Percentiles rank a stretch among this genome's conserved stretches.
Conservation (phyloP, 306 rosid genomes). For the Calophaca sinica region DNA sequence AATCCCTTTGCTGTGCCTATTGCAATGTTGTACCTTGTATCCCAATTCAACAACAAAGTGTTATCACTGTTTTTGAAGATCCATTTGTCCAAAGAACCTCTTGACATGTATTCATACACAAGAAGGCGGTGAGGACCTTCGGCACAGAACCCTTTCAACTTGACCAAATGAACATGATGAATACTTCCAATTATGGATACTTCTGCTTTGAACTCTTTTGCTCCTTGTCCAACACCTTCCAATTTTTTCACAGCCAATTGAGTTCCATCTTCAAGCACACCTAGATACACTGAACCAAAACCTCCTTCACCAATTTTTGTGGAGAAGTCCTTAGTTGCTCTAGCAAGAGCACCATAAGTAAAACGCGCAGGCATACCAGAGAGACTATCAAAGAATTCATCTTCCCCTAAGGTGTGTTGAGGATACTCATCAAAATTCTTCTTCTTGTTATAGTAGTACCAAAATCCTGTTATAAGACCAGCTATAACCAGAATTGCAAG, state of each 20-base stretch:
- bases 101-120: conserved; percentile 77
- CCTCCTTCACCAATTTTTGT: conserved; percentile 92
- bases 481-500: conserved; percentile 52
- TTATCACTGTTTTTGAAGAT: conserved; percentile 68
- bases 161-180: conserved; percentile 84
- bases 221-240: conserved; percentile 90
- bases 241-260: conserved; percentile 90
- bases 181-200: conserved; percentile 91
- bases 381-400: conserved; percentile 74
- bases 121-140: conserved; percentile 76
- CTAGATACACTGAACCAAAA: conserved; percentile 86
- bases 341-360: conserved; percentile 66
- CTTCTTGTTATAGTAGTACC: conserved; percentile 50
- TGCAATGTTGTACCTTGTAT: conserved; percentile 81
- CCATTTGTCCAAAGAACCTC: conserved; percentile 83
- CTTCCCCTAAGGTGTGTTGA: conserved; percentile 68
- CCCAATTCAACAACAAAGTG: conserved; percentile 71
- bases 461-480: conserved; percentile 56
- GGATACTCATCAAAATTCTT: conserved; percentile 44
- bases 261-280: conserved; percentile 77
- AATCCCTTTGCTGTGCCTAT: conserved; percentile 90
- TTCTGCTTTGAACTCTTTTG: conserved; percentile 88
- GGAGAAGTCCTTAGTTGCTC: conserved; percentile 76
- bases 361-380: conserved; percentile 74
- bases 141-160: conserved; percentile 70